phyloP scores from a whole-genome alignment of 1,284 basidiomycete species.

The Cutaneotrichosporon sp. region DNA sequence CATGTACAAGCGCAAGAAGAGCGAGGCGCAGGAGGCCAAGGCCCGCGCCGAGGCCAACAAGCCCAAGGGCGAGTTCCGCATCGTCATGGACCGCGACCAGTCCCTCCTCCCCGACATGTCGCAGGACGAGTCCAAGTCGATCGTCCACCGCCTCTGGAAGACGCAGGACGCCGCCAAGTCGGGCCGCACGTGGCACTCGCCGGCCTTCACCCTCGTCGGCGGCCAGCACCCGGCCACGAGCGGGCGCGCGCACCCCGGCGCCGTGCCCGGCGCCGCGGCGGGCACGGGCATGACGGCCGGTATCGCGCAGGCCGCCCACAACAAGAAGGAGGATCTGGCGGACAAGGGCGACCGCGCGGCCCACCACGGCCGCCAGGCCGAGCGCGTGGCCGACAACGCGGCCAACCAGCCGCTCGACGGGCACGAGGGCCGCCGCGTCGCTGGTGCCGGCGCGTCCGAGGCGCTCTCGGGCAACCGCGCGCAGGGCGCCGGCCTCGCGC shows the following conservation, averaged over 20 bases:
- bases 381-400: no score
- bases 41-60: slow-evolving; percentile 20
- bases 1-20: slow-evolving; percentile 58
- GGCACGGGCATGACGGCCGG: background rate
- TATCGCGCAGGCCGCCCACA: no score
- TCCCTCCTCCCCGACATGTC: slow-evolving; percentile 41
- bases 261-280: background rate
- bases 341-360: no score
- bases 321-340: no score
- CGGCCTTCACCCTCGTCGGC: slow-evolving; percentile 42
- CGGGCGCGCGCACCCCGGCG: slow-evolving; percentile 7
- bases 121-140: slow-evolving; percentile 33
- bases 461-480: background rate
- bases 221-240: slow-evolving; percentile 8
- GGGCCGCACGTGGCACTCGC: slow-evolving; percentile 44
- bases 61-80: slow-evolving; percentile 14
- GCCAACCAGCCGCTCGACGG: no score
- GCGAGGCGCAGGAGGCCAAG: slow-evolving; percentile 47
- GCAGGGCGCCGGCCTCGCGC: background rate
- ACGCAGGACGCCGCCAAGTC: slow-evolving; percentile 38
- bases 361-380: no score
- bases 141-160: slow-evolving; percentile 41
- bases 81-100: slow-evolving; percentile 21
- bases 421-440: no score
- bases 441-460: background rate